Conservation (phyloP, 2,329 filamentous ascomycete genomes). For the Claviceps maximensis region DNA sequence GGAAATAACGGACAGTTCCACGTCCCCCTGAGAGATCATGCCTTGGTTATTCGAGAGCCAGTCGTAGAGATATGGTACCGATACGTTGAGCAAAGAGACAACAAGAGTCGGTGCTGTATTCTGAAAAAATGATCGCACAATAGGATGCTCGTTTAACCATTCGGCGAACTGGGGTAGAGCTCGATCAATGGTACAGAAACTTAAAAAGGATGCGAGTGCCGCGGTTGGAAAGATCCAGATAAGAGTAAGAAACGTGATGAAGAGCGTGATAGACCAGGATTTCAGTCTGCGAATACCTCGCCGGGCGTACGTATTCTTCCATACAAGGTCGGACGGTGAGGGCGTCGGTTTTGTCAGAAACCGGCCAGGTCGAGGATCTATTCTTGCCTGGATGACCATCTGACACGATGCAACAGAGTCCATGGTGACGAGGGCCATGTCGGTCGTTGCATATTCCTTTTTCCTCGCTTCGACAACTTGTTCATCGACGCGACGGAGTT, state of each 20-base stretch:
- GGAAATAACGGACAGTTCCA: conserved; percentile 87
- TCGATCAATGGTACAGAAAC: conserved; percentile 64
- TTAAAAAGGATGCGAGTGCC: conserved; percentile 65
- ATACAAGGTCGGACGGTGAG: conserved; percentile 83
- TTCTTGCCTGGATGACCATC: conserved; percentile 89
- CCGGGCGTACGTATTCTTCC: conserved; percentile 81
- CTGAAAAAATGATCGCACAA: conserved; percentile 65
- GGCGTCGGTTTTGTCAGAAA: conserved; percentile 78
- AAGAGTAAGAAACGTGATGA: conserved; percentile 72
- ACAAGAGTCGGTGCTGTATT: conserved; percentile 78
- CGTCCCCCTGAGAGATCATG: conserved; percentile 87
- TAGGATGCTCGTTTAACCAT: conserved; percentile 52
- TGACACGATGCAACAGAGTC: conserved; percentile 85
- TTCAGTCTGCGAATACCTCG: conserved; percentile 60
- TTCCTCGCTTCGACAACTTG: conserved; percentile 56
- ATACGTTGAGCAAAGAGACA: conserved; percentile 75
- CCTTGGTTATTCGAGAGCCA: conserved; percentile 85
- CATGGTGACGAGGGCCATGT: conserved; percentile 93
- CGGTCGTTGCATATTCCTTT: conserved; percentile 63
- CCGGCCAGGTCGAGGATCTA: conserved; percentile 79
- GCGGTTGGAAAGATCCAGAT: conserved; percentile 80
- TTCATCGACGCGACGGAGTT: conserved; percentile 65
- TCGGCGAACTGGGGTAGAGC: conserved; percentile 58
- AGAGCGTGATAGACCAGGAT: conserved; percentile 70
- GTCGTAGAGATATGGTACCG: conserved; percentile 89